Conservation (phyloP, 495 filamentous ascomycete species). For the Tuber microsphaerosporum region DNA sequence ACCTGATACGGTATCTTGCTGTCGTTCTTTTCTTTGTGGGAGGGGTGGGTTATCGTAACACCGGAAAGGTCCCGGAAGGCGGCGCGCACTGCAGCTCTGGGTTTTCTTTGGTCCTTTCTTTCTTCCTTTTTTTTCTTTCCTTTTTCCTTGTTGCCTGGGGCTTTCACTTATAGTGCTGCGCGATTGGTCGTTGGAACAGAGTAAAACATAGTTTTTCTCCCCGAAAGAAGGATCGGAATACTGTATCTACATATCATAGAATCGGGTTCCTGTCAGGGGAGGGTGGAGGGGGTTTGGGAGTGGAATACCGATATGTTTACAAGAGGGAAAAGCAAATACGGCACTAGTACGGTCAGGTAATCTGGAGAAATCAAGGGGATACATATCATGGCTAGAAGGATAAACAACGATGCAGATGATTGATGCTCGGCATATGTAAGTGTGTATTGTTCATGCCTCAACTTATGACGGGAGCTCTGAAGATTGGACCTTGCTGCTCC, state of each 20-base stretch:
- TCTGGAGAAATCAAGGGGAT: slow-evolving; percentile 1
- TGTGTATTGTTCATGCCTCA: neutral
- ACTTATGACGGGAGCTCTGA: neutral
- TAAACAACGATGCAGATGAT: slow-evolving; percentile 5
- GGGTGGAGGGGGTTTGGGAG: neutral
- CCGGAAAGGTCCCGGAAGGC: neutral
- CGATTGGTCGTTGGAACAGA: slow-evolving; percentile 4
- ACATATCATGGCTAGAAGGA: neutral
- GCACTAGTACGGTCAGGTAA: neutral
- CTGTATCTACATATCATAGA: neutral
- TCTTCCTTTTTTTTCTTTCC: neutral
- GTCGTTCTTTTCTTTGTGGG: neutral
- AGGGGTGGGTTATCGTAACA: slow-evolving; percentile 1
- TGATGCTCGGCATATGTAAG: slow-evolving; percentile 4
- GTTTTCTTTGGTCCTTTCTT: neutral
- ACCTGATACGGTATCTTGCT: neutral
- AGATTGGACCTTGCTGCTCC: neutral
- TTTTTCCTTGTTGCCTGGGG: neutral
- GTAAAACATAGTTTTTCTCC: neutral
- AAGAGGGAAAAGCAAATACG: neutral
- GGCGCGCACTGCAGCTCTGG: neutral
- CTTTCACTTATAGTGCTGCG: neutral
- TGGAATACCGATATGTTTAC: neutral
- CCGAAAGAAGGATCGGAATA: neutral
- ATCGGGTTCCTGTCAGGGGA: neutral